Evolutionary conservation across 345 rosid genomes (phyloP).

Genomic region (Euphorbia pulcherrima): DNA sequence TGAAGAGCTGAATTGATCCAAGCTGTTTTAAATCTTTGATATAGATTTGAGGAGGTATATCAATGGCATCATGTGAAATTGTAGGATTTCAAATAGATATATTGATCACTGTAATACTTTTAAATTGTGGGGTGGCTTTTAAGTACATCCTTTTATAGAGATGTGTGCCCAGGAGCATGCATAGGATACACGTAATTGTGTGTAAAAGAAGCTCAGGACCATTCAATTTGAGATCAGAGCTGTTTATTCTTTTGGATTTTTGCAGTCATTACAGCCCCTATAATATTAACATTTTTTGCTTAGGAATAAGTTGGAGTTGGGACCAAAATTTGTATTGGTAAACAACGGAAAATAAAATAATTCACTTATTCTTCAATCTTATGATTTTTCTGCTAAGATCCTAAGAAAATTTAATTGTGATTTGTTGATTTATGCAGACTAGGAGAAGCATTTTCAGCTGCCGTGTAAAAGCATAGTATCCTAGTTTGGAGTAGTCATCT

Average conservation of each 20-base stretch:
- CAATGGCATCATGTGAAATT: not conserved
- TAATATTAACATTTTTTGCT: not conserved
- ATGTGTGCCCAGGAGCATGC: conserved; percentile 14
- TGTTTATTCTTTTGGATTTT: not conserved
- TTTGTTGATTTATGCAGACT: conserved; percentile 36
- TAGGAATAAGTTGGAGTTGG: too few species aligned
- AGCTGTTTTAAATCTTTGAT: too few species aligned
- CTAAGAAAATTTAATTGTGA: not conserved
- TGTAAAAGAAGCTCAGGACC: conserved; percentile 11
- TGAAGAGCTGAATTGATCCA: too few species aligned
- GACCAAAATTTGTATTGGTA: not conserved
- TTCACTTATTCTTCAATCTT: not conserved
- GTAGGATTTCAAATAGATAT: not conserved
- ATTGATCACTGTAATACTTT: not conserved
- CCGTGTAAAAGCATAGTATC: conserved; percentile 58
- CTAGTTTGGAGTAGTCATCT: not conserved
- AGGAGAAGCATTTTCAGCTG: conserved; percentile 77
- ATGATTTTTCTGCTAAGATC: not conserved
- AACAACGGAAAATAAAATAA: not conserved
- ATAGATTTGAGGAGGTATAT: not conserved
- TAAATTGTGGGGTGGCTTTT: conserved; percentile 4
- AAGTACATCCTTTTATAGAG: conserved; percentile 4
- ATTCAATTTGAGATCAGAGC: conserved; percentile 1
- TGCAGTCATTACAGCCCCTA: not conserved
- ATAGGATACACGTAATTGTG: conserved; percentile 1